Conservation (phyloP, 805 yeast genomes). For the Kurtzmaniella cleridarum region DNA sequence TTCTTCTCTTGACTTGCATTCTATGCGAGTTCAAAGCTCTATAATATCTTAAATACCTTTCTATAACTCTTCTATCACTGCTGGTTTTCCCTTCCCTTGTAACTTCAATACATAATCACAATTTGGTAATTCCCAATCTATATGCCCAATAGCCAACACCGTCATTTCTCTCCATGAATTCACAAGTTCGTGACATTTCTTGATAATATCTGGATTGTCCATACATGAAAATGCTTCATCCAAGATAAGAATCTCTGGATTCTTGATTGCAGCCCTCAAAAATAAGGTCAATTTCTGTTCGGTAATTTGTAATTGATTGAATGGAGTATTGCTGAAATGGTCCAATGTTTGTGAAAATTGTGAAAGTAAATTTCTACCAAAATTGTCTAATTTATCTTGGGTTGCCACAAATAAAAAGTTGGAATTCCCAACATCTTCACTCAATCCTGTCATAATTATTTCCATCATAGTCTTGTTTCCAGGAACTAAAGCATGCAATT, state of each 20-base stretch:
- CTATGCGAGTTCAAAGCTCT: too few species aligned
- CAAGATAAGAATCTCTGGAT: conserved; percentile 71
- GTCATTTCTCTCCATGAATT: conserved; percentile 32
- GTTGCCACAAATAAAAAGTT: conserved; percentile 44
- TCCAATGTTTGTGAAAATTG: conserved; percentile 26
- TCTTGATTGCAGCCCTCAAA: conserved; percentile 69
- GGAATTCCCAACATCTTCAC: conserved; percentile 52
- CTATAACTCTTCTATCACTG: neutral
- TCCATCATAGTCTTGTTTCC: conserved; percentile 43
- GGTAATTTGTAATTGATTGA: conserved; percentile 56
- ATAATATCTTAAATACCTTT: too few species aligned
- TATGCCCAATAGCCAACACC: conserved; percentile 76
- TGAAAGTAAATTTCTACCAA: conserved; percentile 14
- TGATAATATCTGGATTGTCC: conserved; percentile 49
- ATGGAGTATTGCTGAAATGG: conserved; percentile 29
- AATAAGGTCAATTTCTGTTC: conserved; percentile 77
- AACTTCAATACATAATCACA: conserved; percentile 46
- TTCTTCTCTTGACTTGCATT: too few species aligned
- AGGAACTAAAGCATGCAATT: conserved; percentile 84
- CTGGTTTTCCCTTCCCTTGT: conserved; percentile 20
- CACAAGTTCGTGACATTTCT: conserved; percentile 27
- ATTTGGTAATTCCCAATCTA: conserved; percentile 70
- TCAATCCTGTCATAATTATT: conserved; percentile 67
- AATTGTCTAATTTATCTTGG: conserved; percentile 6
- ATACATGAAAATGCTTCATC: conserved; percentile 94